A percentile compares a stretch with the other conserved stretches of the same genome.
These are phyloP conservation scores for Blepharisma stoltei DNA, from an alignment of 73 alveolate species.

Conservation along the genomic window DNA sequence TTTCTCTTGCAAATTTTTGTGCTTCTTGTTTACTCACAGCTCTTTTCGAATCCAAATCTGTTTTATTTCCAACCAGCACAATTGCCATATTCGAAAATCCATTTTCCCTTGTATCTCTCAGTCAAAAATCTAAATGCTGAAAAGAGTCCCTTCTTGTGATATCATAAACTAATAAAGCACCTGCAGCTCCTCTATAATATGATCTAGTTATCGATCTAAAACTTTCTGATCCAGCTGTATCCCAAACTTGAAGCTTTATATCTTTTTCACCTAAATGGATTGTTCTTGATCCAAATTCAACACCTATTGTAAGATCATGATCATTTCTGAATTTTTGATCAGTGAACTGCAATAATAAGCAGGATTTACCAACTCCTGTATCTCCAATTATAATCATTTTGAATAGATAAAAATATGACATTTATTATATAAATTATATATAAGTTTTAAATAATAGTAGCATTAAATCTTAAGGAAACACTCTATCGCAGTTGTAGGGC, in stretches of 20 bases:
- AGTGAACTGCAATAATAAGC: conserved; percentile 83
- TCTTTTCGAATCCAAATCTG: conserved; percentile 68
- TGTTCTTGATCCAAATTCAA: conserved; percentile 88
- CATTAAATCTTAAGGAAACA: too few relatives aligned
- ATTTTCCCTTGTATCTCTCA: conserved; percentile 82
- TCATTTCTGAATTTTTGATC: conserved; percentile 81
- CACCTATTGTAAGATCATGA: conserved; percentile 93
- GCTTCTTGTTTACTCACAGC: conserved; percentile 70
- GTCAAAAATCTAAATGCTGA: conserved; percentile 74
- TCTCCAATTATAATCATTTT: conserved; percentile 80
- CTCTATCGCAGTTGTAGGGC: too few relatives aligned
- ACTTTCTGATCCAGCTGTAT: conserved; percentile 93
- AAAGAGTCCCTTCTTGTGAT: conserved; percentile 75
- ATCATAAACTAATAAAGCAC: conserved; percentile 93
- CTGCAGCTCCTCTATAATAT: conserved; percentile 87
- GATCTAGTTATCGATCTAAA: conserved; percentile 85
- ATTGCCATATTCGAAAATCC: conserved; percentile 81
- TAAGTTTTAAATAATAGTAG: too few relatives aligned
- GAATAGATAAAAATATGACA: conserved; percentile 73
- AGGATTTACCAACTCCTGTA: conserved; percentile 92
- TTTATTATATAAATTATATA: conserved; percentile 17
- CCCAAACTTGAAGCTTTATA: conserved; percentile 91
- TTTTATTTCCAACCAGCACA: conserved; percentile 88
- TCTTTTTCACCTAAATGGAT: conserved; percentile 56
- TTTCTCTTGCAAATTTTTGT: conserved; percentile 60